phyloP scores from a whole-genome alignment of 1,284 basidiomycete genomes.

The Mycena sp. region DNA sequence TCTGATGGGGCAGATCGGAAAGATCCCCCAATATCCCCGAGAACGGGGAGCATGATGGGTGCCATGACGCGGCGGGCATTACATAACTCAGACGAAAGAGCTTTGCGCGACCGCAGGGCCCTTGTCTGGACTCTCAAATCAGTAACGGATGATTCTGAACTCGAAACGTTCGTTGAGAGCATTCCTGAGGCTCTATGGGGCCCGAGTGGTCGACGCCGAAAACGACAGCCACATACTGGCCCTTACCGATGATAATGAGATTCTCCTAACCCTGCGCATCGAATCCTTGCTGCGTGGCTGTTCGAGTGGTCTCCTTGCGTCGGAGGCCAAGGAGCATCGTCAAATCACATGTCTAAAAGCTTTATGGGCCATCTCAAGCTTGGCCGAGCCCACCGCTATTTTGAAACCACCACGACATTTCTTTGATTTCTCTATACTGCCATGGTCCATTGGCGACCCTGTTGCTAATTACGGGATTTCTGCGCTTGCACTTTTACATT shows the following conservation, averaged over 20 bases:
- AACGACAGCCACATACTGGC: background rate
- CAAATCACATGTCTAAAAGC: slow-evolving; percentile 4
- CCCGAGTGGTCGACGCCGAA: background rate
- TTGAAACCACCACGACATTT: too few species aligned
- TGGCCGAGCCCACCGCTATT: too few species aligned
- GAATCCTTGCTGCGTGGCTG: background rate
- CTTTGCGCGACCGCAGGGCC: background rate
- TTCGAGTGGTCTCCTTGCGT: background rate
- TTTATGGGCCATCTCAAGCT: slow-evolving; percentile 1
- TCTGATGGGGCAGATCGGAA: background rate
- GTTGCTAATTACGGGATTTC: too few species aligned
- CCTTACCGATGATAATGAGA: background rate
- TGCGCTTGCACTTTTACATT: too few species aligned
- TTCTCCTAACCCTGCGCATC: slow-evolving; percentile 1
- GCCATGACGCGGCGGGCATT: background rate
- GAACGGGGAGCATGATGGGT: background rate
- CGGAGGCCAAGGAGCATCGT: background rate
- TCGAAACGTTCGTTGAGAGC: slow-evolving; percentile 5
- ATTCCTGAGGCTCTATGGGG: slow-evolving; percentile 5
- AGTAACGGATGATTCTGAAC: background rate
- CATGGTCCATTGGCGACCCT: too few species aligned
- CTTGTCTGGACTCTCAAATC: slow-evolving; percentile 11
- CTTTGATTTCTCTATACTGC: too few species aligned
- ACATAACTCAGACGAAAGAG: background rate
- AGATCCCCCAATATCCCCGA: background rate